A percentile compares a stretch with the other conserved stretches of the same genome.
These are phyloP conservation scores for Phragmites australis DNA, from an alignment of 176 grass and related monocot genomes.

Conservation along the genomic window DNA sequence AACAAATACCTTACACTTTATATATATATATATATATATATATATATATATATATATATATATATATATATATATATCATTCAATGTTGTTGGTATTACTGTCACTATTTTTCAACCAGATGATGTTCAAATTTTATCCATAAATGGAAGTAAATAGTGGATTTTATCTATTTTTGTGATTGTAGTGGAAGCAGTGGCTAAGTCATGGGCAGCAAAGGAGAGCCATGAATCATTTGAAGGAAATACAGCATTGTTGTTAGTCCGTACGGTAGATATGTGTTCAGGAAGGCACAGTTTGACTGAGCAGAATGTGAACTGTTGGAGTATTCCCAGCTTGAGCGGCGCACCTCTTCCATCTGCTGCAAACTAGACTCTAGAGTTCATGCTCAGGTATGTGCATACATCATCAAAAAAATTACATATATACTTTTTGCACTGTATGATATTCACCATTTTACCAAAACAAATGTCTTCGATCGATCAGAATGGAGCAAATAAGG, in stretches of 20 bases:
- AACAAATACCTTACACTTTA: too few relatives aligned
- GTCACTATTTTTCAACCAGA: too few relatives aligned
- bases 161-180: background rate
- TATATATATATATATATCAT: too few relatives aligned
- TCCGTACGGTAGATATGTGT: conserved; percentile 43
- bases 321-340: conserved; percentile 21
- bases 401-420: background rate
- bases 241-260: conserved; percentile 38
- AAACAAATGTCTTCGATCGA: background rate
- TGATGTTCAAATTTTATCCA: too few relatives aligned
- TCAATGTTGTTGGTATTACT: too few relatives aligned
- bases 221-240: background rate
- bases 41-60: too few relatives aligned
- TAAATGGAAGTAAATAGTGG: background rate
- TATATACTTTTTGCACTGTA: background rate
- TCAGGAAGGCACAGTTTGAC: conserved; percentile 19
- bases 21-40: too few relatives aligned
- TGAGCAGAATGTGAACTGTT: background rate
- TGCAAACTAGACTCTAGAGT: conserved; percentile 1
- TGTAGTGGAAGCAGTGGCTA: conserved; percentile 68
- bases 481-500: background rate
- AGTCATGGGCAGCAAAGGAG: background rate
- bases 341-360: conserved; percentile 46
- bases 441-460: background rate
- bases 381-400: conserved; percentile 11